These are phyloP conservation scores for Sideroxylon spinosum DNA, from an alignment of 179 eudicot species.

Conservation along the genomic window DNA sequence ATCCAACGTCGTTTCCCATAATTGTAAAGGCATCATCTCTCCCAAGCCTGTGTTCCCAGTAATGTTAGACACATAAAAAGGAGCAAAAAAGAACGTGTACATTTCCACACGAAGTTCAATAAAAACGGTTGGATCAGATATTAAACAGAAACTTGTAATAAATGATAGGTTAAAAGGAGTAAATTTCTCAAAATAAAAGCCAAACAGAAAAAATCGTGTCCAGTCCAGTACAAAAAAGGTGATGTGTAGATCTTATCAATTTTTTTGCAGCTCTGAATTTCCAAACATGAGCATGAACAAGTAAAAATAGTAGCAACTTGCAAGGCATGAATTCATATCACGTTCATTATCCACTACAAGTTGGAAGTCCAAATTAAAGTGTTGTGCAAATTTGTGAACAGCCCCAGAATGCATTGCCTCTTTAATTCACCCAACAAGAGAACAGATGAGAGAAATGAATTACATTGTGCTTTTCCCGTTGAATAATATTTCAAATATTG, in stretches of 20 bases:
- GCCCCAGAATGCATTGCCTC: not conserved
- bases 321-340: too few species aligned
- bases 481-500: not conserved
- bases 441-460: conserved; percentile 2
- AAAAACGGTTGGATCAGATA: too few species aligned
- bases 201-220: too few species aligned
- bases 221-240: too few species aligned
- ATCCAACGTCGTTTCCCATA: conserved; percentile 91
- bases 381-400: not conserved
- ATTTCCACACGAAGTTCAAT: too few species aligned
- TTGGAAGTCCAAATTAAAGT: not conserved
- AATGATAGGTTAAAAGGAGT: too few species aligned
- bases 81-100: not conserved
- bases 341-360: not conserved
- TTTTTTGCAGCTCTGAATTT: too few species aligned
- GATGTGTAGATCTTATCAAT: too few species aligned
- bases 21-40: conserved; percentile 92
- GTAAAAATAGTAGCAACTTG: too few species aligned
- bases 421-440: not conserved
- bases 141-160: too few species aligned
- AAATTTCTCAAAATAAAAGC: too few species aligned
- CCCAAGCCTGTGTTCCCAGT: conserved; percentile 61
- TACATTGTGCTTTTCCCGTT: not conserved
- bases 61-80: not conserved
- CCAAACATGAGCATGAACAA: too few species aligned